Evolutionary conservation across 2,329 filamentous ascomycete species (phyloP), one percentile per base, ranked within the genome.

Genomic region (Trichoderma sp.): DNA sequence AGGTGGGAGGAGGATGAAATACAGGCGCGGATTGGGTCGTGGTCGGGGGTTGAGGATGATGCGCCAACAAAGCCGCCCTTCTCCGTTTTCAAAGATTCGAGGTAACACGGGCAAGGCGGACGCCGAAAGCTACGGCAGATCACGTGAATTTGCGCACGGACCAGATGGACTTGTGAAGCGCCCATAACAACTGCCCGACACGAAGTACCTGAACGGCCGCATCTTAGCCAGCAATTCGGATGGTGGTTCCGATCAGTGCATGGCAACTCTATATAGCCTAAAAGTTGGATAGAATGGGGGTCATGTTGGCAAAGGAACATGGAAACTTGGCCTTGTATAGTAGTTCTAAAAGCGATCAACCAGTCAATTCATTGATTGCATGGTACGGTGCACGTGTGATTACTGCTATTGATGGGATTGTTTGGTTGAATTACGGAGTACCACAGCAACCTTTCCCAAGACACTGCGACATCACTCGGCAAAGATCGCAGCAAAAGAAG

Each of bases 81-180:
- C 39, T 71, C 62, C 53, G 71, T 71, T 67, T 69, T 60, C 65
- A 63, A 36, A 70, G 66, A 57, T 70, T 70, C 66, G 68, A 71
- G 43, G 60, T 61, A 56, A 62, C 43, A 70, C 67, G 39, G 57
- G 57, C 28, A 70, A 70, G 57, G 67, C 39, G 60, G 62, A 61
- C 61, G 68, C 71, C 61, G 68, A 56, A 47, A 53, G 43, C 65
- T 57, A 26, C 34, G 73, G 73, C 73, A 58, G 73, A 77, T 81
- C 79, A 81, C 80, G 77, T 80, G 79, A 80, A 76, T 70, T 3
- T 24, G 73, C 70, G 79, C 78, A 79, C 76, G 75, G 75, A 72
- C 76, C 76, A 74, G 12, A 18, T 53, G 57, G 36, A 68, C 65
- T 32, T 68, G 4, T 1, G 18, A n/a, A 34, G 26, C 57, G 57